Evolutionary conservation across 2,329 filamentous ascomycete species (phyloP).

Genomic region (Fusarium graminum): DNA sequence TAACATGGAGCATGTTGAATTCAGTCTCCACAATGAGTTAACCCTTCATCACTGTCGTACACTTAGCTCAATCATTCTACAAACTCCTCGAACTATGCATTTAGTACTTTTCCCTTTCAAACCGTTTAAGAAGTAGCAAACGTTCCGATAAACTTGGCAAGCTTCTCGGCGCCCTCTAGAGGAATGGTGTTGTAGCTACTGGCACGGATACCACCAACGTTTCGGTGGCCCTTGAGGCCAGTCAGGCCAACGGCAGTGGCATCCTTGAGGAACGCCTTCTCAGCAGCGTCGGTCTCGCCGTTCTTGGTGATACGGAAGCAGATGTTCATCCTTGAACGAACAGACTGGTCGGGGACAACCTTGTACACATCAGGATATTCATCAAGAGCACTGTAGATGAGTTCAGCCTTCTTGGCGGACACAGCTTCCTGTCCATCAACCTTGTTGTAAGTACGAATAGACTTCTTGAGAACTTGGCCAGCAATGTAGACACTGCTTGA

Average conservation of each 20-base stretch:
- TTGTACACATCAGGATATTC: conserved; percentile 78
- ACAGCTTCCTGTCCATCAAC: conserved; percentile 82
- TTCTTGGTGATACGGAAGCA: conserved; percentile 81
- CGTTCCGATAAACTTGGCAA: conserved; percentile 71
- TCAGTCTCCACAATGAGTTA: conserved; percentile 29
- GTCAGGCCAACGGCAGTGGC: conserved; percentile 76
- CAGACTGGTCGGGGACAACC: conserved; percentile 80
- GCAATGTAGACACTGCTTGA: conserved; percentile 81
- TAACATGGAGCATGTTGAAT: conserved; percentile 43
- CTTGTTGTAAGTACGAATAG: conserved; percentile 75
- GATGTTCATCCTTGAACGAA: conserved; percentile 92
- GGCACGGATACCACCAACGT: conserved; percentile 76
- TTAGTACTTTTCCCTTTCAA: neutral
- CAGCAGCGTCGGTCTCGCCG: conserved; percentile 74
- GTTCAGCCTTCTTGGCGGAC: conserved; percentile 77
- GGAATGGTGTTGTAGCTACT: conserved; percentile 92
- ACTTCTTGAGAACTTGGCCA: conserved; percentile 85
- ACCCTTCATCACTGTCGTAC: conserved; percentile 4
- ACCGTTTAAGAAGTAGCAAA: conserved; percentile 58
- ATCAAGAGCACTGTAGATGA: conserved; percentile 84
- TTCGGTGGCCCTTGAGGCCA: conserved; percentile 90
- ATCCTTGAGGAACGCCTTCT: conserved; percentile 84
- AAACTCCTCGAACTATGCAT: conserved; percentile 10
- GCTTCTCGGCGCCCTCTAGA: conserved; percentile 74
- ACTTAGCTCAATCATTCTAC: conserved; percentile 4